These are phyloP conservation scores for Diaporthe aspalathi DNA, from an alignment of 2,329 filamentous ascomycete species.

Conservation along the genomic window DNA sequence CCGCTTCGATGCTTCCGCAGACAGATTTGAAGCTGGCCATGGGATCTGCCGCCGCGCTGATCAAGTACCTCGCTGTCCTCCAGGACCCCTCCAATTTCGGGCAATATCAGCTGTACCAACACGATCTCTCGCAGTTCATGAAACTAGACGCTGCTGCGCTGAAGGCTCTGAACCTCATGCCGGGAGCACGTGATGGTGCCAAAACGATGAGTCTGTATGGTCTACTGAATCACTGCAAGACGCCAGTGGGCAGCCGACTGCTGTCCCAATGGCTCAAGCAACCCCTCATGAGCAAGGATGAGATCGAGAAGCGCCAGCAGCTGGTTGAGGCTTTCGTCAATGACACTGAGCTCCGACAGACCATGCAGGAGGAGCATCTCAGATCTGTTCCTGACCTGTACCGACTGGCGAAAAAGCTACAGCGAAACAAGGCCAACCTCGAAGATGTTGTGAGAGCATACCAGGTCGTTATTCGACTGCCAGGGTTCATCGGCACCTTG, in stretches of 20 bases:
- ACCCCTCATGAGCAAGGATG: conserved; percentile 88
- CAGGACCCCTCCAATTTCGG: conserved; percentile 95
- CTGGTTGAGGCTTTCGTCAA: conserved; percentile 94
- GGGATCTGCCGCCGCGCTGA: conserved; percentile 91
- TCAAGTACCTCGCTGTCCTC: conserved; percentile 92
- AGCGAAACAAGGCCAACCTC: conserved; percentile 87
- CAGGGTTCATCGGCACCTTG: conserved; percentile 88
- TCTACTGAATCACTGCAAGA: conserved; percentile 96
- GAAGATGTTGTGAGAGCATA: conserved; percentile 97
- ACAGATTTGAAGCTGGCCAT: conserved; percentile 95
- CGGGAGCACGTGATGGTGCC: conserved; percentile 90
- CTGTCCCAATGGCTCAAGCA: conserved; percentile 98
- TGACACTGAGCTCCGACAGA: conserved; percentile 93
- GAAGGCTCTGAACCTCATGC: conserved; percentile 96
- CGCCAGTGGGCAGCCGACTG: conserved; percentile 88
- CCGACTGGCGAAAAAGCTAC: conserved; percentile 92
- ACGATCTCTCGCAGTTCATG: conserved; percentile 97
- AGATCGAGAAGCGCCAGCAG: conserved; percentile 92
- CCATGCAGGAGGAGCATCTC: conserved; percentile 95
- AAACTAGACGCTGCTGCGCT: conserved; percentile 95
- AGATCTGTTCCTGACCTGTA: conserved; percentile 95
- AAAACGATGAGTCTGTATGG: conserved; percentile 98
- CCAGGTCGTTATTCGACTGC: conserved; percentile 91
- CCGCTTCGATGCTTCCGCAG: conserved; percentile 82
- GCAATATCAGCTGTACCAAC: conserved; percentile 96